These are phyloP conservation scores for Neurospora sp. DNA, from an alignment of 495 filamentous ascomycete species.

Conservation along the genomic window DNA sequence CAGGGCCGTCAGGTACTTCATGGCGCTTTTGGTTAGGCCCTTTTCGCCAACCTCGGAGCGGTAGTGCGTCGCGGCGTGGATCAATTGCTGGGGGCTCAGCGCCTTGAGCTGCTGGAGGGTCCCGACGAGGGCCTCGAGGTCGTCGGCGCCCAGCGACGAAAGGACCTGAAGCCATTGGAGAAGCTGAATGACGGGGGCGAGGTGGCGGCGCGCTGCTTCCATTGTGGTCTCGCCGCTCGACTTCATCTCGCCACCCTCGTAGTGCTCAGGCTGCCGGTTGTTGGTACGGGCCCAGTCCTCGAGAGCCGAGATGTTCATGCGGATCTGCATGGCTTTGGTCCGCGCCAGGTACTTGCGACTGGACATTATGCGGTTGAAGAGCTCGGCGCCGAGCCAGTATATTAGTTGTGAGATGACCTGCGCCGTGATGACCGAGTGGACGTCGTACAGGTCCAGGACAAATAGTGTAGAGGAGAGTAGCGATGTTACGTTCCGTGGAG, in stretches of 20 bases:
- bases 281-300: constrained; percentile 95
- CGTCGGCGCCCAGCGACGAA: constrained; percentile 81
- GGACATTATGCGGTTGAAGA: constrained; percentile 97
- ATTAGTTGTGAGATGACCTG: constrained; percentile 89
- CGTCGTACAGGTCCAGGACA: constrained; percentile 94
- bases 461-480: constrained; percentile 93
- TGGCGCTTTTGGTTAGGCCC: constrained; percentile 70
- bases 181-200: constrained; percentile 86
- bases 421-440: constrained; percentile 90
- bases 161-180: constrained; percentile 98
- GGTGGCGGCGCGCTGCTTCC: constrained; percentile 70
- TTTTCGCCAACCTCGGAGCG: constrained; percentile 93
- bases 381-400: constrained; percentile 93
- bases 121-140: constrained; percentile 70
- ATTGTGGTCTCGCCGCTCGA: constrained; percentile 79
- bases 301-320: constrained; percentile 91
- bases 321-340: constrained; percentile 99
- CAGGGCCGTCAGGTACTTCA: constrained; percentile 75
- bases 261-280: constrained; percentile 91
- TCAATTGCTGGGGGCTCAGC: constrained; percentile 77
- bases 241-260: constrained; percentile 79
- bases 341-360: constrained; percentile 89
- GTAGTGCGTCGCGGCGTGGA: constrained; percentile 88
- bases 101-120: constrained; percentile 82
- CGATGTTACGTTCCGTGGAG: constrained; percentile 94